Base-by-base conservation (phyloP, 345 rosid genomes). In the Eucalyptus shirleyi region DNA sequence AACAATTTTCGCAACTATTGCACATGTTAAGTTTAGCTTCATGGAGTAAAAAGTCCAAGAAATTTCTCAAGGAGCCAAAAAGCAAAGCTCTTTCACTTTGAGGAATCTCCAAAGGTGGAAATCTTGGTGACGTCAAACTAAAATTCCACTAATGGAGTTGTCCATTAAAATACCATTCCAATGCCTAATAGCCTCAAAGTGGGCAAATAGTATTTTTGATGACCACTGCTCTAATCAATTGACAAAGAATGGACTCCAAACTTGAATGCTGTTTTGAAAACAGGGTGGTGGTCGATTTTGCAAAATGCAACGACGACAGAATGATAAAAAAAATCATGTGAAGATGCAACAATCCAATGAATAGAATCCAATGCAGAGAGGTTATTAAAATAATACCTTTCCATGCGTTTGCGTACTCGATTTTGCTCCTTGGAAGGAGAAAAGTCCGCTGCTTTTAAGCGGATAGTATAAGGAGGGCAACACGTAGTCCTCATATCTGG, bases 391-490 rank as follows among this genome's bases (percentile, higher is more conserved):
- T 26, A 12, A 42, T 92, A 97, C 99, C 98, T 97, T 91, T 95
- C 96, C 90, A 96, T 89, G 90, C 95, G 93, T 89, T 93, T 95
- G 90, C 59, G 89, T 12, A 94, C 98, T 89, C 97, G 95, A 53
- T 89, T 95, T 89, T 98, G 99, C 92, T 97, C 99, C 86, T 96
- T 98, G 47, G 96, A 93, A 87, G 97, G 97, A 91, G 91, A 93
- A 93, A 97, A 97, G 86, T 94, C 96, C 88, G 87, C 92, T 65
- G 98, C 97, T 92, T 91, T 96, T 90, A 98, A 89, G 30, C 99
- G 99, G 77, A 98, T 98, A 3, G 99, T 95, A 91, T 98, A 98
- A 89, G 99, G 89, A 45, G 99, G 99, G 92, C 99, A 98, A 86
- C 99, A 98, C 1, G 99, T 98, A 92, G 88, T 95, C 92, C 94